Base-by-base conservation (phyloP, 1,139 yeast genomes). In the Geotrichum candidum region DNA sequence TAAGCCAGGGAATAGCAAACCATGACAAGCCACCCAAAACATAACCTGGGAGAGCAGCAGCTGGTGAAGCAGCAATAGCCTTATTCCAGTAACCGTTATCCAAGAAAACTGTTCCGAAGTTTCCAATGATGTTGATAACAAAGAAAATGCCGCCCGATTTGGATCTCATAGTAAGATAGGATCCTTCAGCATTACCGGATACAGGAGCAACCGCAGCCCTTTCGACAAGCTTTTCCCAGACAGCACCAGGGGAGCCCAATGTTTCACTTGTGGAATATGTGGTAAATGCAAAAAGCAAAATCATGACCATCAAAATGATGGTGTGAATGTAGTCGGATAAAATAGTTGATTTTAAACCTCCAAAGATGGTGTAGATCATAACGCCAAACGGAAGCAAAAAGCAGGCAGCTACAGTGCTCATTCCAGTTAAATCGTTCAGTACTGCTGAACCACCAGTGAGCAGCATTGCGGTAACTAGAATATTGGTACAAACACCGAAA, bases 311-410 rank as follows among this genome's bases (percentile, higher is more conserved):
- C 53, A 82, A 74, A 61, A 81, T 75, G 56, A 81, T 76, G 0
- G 85, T 90, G 75, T 90, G 96, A 61, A 85, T 83, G 72, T 88
- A 91, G 74, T 90, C 97, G 7, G 96, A 90, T 70, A 90, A 77
- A 74, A 90, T 89, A 3, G 96, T 90, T 31, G 97, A 96, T 73
- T 88, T 90, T 70, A 91, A 83, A 70, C 97, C 97, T 65, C 97
- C 97, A 68, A 88, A 87, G 61, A 90, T 75, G 2, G 96, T 90
- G 75, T 90, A 90, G 54, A 88, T 76, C 51, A 89, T 85, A 56
- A 89, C 96, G 66, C 96, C 96, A 38, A 90, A 76, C 1, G 97
- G 96, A 59, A 90, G 79, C 61, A 90, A 76, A 74, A 88, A 86
- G 74, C 90, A 84, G 1, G 91, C 89, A 15, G 96, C 97, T 31